These are phyloP conservation scores for Vigna angularis DNA, from an alignment of 306 rosid genomes.

Conservation along the genomic window DNA sequence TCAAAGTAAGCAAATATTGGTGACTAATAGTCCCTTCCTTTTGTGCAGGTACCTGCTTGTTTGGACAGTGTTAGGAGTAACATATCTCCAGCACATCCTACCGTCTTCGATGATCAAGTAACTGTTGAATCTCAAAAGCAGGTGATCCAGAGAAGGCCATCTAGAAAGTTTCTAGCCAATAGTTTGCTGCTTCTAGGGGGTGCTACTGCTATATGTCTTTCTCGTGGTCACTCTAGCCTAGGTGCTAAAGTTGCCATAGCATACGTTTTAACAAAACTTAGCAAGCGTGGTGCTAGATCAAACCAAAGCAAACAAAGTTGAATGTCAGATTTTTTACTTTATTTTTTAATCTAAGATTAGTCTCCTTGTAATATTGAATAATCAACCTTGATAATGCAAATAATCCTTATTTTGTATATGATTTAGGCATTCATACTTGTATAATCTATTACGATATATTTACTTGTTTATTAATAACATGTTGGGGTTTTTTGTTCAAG, in stretches of 20 bases:
- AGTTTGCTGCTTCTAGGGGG: constrained; percentile 84
- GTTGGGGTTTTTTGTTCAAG: too few species aligned
- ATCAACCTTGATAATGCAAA: background rate
- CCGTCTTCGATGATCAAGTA: constrained; percentile 38
- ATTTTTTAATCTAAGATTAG: background rate
- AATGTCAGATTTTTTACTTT: background rate
- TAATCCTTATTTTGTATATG: background rate
- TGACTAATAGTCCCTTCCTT: constrained; percentile 42
- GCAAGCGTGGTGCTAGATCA: constrained; percentile 59
- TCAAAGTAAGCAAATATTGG: background rate
- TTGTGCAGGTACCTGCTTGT: constrained; percentile 65
- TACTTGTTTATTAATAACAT: too few species aligned
- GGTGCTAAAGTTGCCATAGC: constrained; percentile 91
- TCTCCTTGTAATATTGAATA: constrained; percentile 7
- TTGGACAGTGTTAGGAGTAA: constrained; percentile 51
- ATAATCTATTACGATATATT: background rate
- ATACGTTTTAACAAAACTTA: constrained; percentile 68
- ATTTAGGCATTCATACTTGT: background rate
- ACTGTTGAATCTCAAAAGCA: constrained; percentile 43
- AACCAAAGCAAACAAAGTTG: constrained; percentile 39
- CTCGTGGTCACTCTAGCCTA: constrained; percentile 83
- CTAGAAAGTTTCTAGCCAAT: constrained; percentile 70
- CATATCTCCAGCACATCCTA: constrained; percentile 44
- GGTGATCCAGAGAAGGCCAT: constrained; percentile 53
- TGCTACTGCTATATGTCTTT: constrained; percentile 65